Conservation (phyloP, 192 early-diverging fungal species). For the Coemansia sp. region DNA sequence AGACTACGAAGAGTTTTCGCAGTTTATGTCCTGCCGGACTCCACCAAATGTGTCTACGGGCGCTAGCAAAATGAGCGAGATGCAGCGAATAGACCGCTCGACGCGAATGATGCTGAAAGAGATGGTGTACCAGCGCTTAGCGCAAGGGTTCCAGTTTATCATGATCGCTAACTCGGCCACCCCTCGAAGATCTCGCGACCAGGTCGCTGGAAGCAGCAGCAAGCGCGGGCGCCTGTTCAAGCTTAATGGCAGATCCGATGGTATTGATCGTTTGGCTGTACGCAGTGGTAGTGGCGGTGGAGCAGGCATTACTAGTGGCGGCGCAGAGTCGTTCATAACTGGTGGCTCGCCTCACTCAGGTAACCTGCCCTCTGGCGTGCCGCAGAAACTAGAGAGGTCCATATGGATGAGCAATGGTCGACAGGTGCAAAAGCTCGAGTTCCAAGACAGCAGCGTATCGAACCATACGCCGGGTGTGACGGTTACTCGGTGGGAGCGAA, state of each 20-base stretch:
- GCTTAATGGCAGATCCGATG: slow-evolving; percentile 11
- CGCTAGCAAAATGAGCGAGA: not conserved
- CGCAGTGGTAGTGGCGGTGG: slow-evolving; percentile 11
- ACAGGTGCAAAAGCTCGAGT: slow-evolving; percentile 84
- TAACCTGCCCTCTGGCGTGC: slow-evolving; percentile 11
- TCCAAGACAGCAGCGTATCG: slow-evolving; percentile 60
- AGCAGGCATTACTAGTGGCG: not conserved
- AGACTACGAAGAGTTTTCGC: slow-evolving; percentile 40
- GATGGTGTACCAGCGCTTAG: slow-evolving; percentile 85
- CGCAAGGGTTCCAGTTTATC: slow-evolving; percentile 93
- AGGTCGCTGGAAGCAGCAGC: slow-evolving; percentile 2
- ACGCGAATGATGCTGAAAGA: slow-evolving; percentile 75
- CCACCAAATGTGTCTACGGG: not conserved
- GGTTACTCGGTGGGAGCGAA: slow-evolving; percentile 80
- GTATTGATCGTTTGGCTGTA: slow-evolving; percentile 1
- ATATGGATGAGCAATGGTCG: slow-evolving; percentile 89
- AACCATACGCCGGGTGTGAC: slow-evolving; percentile 79
- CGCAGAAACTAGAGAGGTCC: slow-evolving; percentile 28
- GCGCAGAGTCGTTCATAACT: slow-evolving; percentile 10
- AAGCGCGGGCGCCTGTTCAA: slow-evolving; percentile 12
- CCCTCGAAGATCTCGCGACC: slow-evolving; percentile 1
- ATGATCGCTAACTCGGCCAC: slow-evolving; percentile 32
- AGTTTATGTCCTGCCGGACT: slow-evolving; percentile 23
- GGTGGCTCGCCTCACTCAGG: slow-evolving; percentile 7
- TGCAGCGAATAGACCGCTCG: slow-evolving; percentile 28